A percentile compares a stretch with the other conserved stretches of the same genome.
These are phyloP conservation scores for Lippia alba DNA, from an alignment of 305 asterid species.

Conservation along the genomic window DNA sequence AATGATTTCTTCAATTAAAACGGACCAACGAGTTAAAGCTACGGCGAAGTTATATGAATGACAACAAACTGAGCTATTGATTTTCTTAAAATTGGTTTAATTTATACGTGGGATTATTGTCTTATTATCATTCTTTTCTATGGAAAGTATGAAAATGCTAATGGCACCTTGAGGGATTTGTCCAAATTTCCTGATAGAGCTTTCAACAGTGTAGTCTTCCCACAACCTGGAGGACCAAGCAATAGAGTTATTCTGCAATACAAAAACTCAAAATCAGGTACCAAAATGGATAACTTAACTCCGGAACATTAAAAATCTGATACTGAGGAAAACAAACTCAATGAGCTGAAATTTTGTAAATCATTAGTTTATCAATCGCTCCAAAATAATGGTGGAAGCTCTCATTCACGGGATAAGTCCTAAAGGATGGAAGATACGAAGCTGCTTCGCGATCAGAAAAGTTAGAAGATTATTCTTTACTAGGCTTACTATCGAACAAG, in stretches of 20 bases:
- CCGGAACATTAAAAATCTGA: neutral
- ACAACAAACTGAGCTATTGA: too few relatives aligned
- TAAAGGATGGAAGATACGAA: neutral
- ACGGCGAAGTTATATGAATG: too few relatives aligned
- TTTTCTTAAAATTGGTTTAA: too few relatives aligned
- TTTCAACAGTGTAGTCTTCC: conserved; percentile 44
- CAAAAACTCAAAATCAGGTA: conserved; percentile 26
- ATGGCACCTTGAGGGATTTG: conserved; percentile 41
- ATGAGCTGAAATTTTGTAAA: conserved; percentile 5
- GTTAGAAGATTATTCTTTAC: neutral
- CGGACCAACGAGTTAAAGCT: too few relatives aligned
- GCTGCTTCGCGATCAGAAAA: neutral
- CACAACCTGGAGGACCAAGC: conserved; percentile 51
- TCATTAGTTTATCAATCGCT: neutral
- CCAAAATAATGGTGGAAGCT: neutral
- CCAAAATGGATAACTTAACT: conserved; percentile 18
- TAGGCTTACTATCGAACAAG: neutral
- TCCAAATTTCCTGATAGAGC: conserved; percentile 48
- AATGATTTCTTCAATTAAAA: too few relatives aligned
- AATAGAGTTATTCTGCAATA: conserved; percentile 47
- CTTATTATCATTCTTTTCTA: too few relatives aligned
- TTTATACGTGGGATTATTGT: too few relatives aligned
- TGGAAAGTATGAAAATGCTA: neutral
- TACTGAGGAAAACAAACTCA: conserved; percentile 12
- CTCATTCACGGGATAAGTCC: conserved; percentile 1